Evolutionary conservation across 345 rosid genomes (phyloP).

Genomic region (Microcos paniculata): DNA sequence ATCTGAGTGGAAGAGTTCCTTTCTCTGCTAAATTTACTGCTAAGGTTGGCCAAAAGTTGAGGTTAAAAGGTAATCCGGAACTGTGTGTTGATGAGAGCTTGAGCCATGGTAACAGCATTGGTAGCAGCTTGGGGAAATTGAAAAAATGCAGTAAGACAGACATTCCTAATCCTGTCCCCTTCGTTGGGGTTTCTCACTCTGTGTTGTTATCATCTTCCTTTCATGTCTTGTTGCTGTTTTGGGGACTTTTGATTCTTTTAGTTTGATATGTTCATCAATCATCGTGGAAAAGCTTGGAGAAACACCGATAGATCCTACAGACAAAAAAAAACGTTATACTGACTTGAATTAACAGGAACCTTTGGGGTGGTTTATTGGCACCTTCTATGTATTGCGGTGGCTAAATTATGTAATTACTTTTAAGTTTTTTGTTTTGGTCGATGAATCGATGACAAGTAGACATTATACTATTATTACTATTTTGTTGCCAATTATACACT

Average conservation of each 20-base stretch:
- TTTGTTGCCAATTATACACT: neutral
- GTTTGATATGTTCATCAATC: constrained; percentile 9
- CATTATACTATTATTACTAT: too few species aligned
- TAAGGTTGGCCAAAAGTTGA: constrained; percentile 45
- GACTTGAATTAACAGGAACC: constrained; percentile 9
- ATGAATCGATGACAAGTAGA: neutral
- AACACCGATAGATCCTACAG: constrained; percentile 5
- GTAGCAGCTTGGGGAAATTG: constrained; percentile 19
- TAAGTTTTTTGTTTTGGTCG: neutral
- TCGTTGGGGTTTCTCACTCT: constrained; percentile 5
- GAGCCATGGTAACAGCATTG: constrained; percentile 5
- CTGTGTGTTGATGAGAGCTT: constrained; percentile 33
- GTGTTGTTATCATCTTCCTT: constrained; percentile 11
- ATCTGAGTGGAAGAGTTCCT: constrained; percentile 51
- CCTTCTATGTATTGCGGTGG: neutral
- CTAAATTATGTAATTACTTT: constrained; percentile 3
- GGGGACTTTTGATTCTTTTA: constrained; percentile 16
- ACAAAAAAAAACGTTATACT: constrained; percentile 11
- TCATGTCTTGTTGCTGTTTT: constrained; percentile 11
- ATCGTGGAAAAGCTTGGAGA: neutral
- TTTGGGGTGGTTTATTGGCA: neutral
- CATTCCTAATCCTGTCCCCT: constrained; percentile 20
- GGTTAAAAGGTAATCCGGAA: constrained; percentile 46
- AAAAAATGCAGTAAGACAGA: constrained; percentile 34
- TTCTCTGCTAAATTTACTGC: constrained; percentile 45